Base-by-base conservation (phyloP, 257 asterid genomes). In the Striga asiatica region DNA sequence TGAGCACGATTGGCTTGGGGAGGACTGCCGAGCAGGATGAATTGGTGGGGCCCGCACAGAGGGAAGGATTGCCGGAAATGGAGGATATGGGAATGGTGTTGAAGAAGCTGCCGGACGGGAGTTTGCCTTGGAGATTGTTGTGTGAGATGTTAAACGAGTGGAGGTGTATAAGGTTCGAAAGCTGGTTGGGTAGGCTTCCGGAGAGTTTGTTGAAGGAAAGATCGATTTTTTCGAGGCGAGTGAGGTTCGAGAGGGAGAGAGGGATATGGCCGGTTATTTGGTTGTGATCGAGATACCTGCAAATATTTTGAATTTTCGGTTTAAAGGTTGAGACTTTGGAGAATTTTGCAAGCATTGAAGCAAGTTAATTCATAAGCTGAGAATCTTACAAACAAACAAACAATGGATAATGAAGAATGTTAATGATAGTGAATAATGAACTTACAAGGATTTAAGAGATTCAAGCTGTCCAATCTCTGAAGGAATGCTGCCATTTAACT, bases 1-100 rank as follows among this genome's bases (percentile, higher is more conserved):
- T 80, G 2, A 88, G 85, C 12, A 88, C 97, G n/a, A 88, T 79
- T 17, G 97, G 97, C 61, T 88, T 88, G 53, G 97, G 97, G 53
- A 84, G 84, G 60, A 82, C 82, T 0, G 81, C 68, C 2, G 74
- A 74, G 67, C 97, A 88, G 41, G 64, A 77, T 62, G 67, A 69
- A 16, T 88, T 81, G 65, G 78, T 83, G 32, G 76, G 74, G 2
- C 91, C 76, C 54, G 95, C 97, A 66, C 97, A 88, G 48, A 88
- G 81, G 14, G 78, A 79, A 1, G 97, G 95, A 57, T 85, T 88
- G 6, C 70, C 92, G 0, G 62, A 70, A 35, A 88, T 81, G 0
- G 97, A 80, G 52, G 81, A 75, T 19, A 92, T 83, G 57, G 82
- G 52, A 19, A 88, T 85, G 41, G 92, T 78, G 76, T 85, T 88